Evolutionary conservation across 2,329 filamentous ascomycete species (phyloP), one percentile per base, ranked within the genome.

Genomic region (Talaromyces atroroseus): DNA sequence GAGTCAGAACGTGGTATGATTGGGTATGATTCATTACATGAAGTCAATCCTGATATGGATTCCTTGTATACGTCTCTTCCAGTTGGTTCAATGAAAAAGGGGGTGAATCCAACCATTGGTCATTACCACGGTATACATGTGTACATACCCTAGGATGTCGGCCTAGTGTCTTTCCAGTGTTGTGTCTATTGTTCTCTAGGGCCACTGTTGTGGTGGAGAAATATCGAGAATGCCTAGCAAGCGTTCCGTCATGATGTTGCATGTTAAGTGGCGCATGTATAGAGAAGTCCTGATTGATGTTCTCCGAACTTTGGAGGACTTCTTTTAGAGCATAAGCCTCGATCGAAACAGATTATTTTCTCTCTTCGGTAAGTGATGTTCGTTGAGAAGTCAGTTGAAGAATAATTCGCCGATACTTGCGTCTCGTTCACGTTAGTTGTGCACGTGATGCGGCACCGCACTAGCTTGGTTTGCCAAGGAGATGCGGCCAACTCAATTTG

Each of bases 101-200:
- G 3, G 23, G 23, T 53, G 34, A n/a, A 40, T 40, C 16, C 8
- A 36, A 36, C 12, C 32, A 36, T 36, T 36, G 32, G 32, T 14
- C 32, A 3, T 36, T 16, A 16, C 8, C 3, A 16, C 11, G 29
- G n/a, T 40, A 8, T 38, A 32, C 44, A 12, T 36, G 5, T 36
- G 5, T 36, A 44, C 45, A 46, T 42, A 54, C 52, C 23, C 52
- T 38, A 16, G 52, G 52, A 54, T 54, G 52, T 29, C 52, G 45
- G 29, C 52, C 52, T 34, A 54, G 24, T n/a, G 52, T 54, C 26
- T 54, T 54, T 12, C 20, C 42, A 26, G 52, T 38, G 23, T 18
- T 44, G 2, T 26, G 23, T n/a, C 8, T 18, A 4, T 47, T 40
- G 12, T 24, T 21, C 32, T 29, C 21, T 48, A 18, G n/a, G 12